Base-by-base conservation (phyloP, 352 stramenopile species). In the Peronospora tabacina region DNA sequence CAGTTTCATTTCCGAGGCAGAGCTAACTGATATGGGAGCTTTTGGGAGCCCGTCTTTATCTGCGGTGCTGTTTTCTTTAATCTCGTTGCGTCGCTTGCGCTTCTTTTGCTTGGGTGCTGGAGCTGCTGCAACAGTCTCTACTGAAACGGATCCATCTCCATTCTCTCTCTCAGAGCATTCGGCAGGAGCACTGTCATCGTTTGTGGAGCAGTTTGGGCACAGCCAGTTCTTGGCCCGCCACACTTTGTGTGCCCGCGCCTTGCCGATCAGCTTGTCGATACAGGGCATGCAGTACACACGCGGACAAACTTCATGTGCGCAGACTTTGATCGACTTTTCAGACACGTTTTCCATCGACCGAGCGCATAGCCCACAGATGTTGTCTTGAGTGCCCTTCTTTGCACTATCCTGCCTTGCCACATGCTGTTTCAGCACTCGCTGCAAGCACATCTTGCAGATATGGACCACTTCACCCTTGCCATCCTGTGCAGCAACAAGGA, bases 401-500 rank as follows among this genome's bases (percentile, higher is more conserved):
- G 28, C 28, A 8, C 36, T 30, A 7, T 28, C 26, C 16, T 57
- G 47, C 9, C 20, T 38, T 15, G 66, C 10, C 8, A 83, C 32
- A 4, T 68, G 66, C 4, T 62, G 53, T 35, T 75, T 44, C 10
- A 88, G 56, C 5, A 85, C 58, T 4, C 59, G 61, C 37, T 85
- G 72, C 46, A 88, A 46, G 20, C 76, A 88, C n/a, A 82, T 64
- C 41, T 80, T 79, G 62, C 76, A 88, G 7, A 85, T 59, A 44
- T 75, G 53, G 8, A 88, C 63, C 26, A 51, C 20, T n/a, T 65
- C 38, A 1, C 72, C 76, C 30, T 67, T 66, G 8, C 67, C 71
- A 34, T 88, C 72, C 75, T 84, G 38, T 15, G 42, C 30, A 51
- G 9, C 22, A 58, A 11, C 26, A 38, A 46, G 16, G 5, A 56